Evolutionary conservation across 1,284 basidiomycete genomes (phyloP).

Genomic region (Takashimella tepidaria): DNA sequence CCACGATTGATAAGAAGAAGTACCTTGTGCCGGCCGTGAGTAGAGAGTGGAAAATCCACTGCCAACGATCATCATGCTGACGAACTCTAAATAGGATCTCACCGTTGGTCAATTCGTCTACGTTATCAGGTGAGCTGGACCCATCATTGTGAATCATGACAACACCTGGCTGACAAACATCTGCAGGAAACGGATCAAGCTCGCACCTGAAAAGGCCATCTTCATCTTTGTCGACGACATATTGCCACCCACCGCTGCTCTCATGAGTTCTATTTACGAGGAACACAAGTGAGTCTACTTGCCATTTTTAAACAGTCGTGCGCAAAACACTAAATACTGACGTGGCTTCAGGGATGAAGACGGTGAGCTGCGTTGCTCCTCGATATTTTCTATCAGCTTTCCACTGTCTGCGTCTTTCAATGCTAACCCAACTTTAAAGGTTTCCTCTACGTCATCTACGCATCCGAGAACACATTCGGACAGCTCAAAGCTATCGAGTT

Average conservation of each 20-base stretch:
- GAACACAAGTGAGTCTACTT: slow-evolving; percentile 81
- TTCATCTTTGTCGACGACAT: slow-evolving; percentile 99
- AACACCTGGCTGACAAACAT: too few species aligned
- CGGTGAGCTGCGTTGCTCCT: slow-evolving; percentile 50
- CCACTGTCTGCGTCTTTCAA: not conserved
- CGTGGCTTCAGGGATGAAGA: slow-evolving; percentile 72
- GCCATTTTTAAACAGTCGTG: not conserved
- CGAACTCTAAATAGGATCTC: slow-evolving; percentile 62
- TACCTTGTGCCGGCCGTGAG: slow-evolving; percentile 91
- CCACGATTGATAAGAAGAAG: slow-evolving; percentile 99
- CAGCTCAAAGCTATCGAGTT: slow-evolving; percentile 21
- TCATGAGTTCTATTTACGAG: slow-evolving; percentile 99
- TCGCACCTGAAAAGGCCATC: slow-evolving; percentile 98
- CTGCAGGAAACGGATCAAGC: slow-evolving; percentile 91
- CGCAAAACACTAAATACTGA: not conserved
- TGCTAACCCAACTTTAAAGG: slow-evolving; percentile 43
- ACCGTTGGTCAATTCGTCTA: slow-evolving; percentile 99
- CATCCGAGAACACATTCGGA: slow-evolving; percentile 94
- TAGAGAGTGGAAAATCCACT: slow-evolving; percentile 6
- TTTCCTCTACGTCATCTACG: slow-evolving; percentile 93
- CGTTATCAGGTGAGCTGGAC: slow-evolving; percentile 69
- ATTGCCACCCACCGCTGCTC: slow-evolving; percentile 91
- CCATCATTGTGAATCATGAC: too few species aligned
- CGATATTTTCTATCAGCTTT: too few species aligned
- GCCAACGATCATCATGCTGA: slow-evolving; percentile 3